Evolutionary conservation across 345 rosid species (phyloP).

Genomic region (Xanthoceras sorbifolium): DNA sequence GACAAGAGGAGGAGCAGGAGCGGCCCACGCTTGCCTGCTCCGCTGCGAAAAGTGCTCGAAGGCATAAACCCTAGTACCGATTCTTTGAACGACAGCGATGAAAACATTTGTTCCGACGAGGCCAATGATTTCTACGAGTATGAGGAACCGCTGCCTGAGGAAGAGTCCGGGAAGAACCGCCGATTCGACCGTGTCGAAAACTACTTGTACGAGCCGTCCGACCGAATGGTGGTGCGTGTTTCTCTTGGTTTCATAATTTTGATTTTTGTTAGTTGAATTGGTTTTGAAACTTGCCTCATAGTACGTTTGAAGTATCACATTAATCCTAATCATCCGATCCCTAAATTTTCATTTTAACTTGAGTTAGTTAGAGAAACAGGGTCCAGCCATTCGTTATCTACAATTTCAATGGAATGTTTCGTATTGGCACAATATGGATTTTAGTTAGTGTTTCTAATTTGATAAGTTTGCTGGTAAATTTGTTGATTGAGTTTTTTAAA

Average conservation of each 20-base stretch:
- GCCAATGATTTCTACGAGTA: conserved; percentile 72
- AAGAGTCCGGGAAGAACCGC: conserved; percentile 75
- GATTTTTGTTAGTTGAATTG: neutral
- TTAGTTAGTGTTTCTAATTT: neutral
- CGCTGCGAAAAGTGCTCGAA: conserved; percentile 61
- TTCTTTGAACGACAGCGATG: conserved; percentile 42
- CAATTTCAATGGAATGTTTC: neutral
- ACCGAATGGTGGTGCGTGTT: conserved; percentile 57
- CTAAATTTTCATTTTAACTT: neutral
- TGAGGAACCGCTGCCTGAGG: conserved; percentile 74
- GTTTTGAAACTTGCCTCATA: neutral
- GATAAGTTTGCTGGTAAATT: too few species aligned
- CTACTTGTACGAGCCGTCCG: conserved; percentile 69
- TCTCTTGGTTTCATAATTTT: neutral
- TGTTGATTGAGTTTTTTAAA: too few species aligned
- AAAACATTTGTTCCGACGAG: conserved; percentile 51
- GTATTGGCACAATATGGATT: too few species aligned
- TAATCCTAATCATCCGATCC: neutral
- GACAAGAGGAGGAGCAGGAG: conserved; percentile 33
- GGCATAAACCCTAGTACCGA: conserved; percentile 34
- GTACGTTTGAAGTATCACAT: neutral
- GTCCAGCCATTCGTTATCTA: too few species aligned
- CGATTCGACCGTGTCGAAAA: conserved; percentile 75
- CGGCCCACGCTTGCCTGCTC: conserved; percentile 76
- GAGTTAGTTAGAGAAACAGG: too few species aligned